phyloP scores from a whole-genome alignment of 495 filamentous ascomycete species.

The Hyaloscypha variabilis region DNA sequence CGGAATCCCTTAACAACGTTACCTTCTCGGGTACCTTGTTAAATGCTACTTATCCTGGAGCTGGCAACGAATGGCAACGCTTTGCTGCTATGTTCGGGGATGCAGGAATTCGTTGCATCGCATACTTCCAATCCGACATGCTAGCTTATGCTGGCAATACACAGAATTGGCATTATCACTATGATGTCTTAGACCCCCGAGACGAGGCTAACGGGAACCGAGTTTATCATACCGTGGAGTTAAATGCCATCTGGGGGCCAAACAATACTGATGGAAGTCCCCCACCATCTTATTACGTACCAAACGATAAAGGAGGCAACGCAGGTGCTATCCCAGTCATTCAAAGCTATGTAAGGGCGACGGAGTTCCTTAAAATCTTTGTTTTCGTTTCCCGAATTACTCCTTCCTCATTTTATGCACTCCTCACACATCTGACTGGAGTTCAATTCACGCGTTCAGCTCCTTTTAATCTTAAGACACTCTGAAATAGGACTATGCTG shows the following conservation, averaged over 20 bases:
- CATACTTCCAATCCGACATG: conserved; percentile 18
- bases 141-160: conserved; percentile 32
- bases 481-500: too few relatives aligned
- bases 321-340: conserved; percentile 42
- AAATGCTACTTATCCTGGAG: conserved; percentile 16
- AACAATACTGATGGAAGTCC: conserved; percentile 28
- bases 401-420: too few relatives aligned
- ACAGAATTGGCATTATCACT: conserved; percentile 62
- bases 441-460: too few relatives aligned
- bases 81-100: conserved; percentile 7
- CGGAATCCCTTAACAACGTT: conserved; percentile 14
- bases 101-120: not conserved
- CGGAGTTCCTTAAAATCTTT: too few relatives aligned
- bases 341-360: conserved; percentile 66
- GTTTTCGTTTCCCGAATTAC: too few relatives aligned
- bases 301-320: conserved; percentile 43
- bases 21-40: conserved; percentile 8
- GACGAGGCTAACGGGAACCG: conserved; percentile 53
- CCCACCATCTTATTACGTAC: conserved; percentile 56
- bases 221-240: conserved; percentile 63
- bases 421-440: too few relatives aligned
- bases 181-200: conserved; percentile 58
- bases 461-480: too few relatives aligned
- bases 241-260: conserved; percentile 63
- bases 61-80: conserved; percentile 14